A percentile compares a stretch with the other conserved stretches of the same genome.
Evolutionary conservation across 176 grass and related monocot species (phyloP).

Genomic region (Zoysia japonica): DNA sequence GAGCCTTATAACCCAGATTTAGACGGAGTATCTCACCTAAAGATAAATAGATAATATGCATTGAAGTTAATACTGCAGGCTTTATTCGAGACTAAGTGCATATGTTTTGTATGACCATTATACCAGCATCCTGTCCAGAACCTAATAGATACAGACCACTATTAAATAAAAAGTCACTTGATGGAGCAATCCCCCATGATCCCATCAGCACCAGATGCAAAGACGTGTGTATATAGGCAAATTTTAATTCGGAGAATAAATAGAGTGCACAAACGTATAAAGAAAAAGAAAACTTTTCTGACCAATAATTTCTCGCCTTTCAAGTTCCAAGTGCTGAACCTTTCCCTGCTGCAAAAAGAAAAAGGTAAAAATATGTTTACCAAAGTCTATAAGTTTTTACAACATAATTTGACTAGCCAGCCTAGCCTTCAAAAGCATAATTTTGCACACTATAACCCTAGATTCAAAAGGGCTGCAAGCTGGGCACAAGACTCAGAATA

Average conservation of each 20-base stretch:
- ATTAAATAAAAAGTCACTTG: conserved; percentile 17
- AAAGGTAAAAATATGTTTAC: conserved; percentile 18
- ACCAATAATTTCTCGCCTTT: conserved; percentile 93
- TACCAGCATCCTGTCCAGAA: neutral
- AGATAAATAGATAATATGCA: conserved; percentile 50
- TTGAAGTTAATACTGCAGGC: conserved; percentile 8
- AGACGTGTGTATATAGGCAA: neutral
- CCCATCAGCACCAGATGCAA: conserved; percentile 31
- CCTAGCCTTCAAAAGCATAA: conserved; percentile 3
- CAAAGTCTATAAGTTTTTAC: conserved; percentile 14
- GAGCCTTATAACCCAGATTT: conserved; percentile 82
- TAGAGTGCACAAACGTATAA: conserved; percentile 22
- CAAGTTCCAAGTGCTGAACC: conserved; percentile 66
- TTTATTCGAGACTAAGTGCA: conserved; percentile 10
- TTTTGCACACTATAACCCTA: conserved; percentile 4
- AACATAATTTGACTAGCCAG: neutral
- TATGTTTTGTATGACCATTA: neutral
- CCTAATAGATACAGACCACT: conserved; percentile 2
- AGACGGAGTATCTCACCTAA: conserved; percentile 77
- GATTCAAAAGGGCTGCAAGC: neutral
- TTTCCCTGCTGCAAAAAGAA: conserved; percentile 46
- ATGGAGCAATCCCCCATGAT: conserved; percentile 19
- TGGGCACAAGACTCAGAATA: conserved; percentile 5
- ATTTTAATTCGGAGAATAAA: conserved; percentile 28
- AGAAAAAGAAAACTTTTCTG: conserved; percentile 38